Evolutionary conservation across 768 basidiomycete genomes (phyloP).

Genomic region (Crepidotus variabilis): DNA sequence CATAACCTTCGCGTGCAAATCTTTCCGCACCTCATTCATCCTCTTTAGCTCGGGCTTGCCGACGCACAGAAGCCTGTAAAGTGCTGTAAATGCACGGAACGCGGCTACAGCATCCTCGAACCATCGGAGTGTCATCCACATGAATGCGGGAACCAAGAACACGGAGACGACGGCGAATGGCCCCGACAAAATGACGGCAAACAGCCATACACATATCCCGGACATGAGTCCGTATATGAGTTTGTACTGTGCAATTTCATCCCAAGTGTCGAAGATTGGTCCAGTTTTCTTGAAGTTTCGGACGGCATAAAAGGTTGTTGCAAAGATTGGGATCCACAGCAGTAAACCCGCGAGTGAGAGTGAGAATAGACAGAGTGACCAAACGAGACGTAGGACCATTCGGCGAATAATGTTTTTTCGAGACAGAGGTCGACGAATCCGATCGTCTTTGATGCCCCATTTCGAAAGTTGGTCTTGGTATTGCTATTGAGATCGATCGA

Average conservation of each 20-base stretch:
- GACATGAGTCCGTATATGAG: slow-evolving; percentile 78
- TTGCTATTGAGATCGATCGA: slow-evolving; percentile 32
- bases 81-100: slow-evolving; percentile 66
- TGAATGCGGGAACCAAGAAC: slow-evolving; percentile 61
- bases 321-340: slow-evolving; percentile 82
- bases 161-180: slow-evolving; percentile 56
- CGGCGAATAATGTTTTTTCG: slow-evolving; percentile 56
- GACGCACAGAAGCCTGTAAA: slow-evolving; percentile 59
- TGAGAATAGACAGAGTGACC: slow-evolving; percentile 57
- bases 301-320: slow-evolving; percentile 65
- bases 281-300: slow-evolving; percentile 78
- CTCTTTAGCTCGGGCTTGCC: slow-evolving; percentile 53
- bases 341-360: slow-evolving; percentile 73
- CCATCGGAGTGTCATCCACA: slow-evolving; percentile 93
- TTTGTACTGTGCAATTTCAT: slow-evolving; percentile 89
- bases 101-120: slow-evolving; percentile 80
- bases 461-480: slow-evolving; percentile 71
- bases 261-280: slow-evolving; percentile 82
- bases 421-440: slow-evolving; percentile 64
- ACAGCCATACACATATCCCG: slow-evolving; percentile 64
- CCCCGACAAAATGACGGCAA: slow-evolving; percentile 52
- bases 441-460: slow-evolving; percentile 81
- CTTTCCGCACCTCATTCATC: slow-evolving; percentile 50
- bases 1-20: slow-evolving; percentile 64
- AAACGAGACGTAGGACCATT: slow-evolving; percentile 59